Base-by-base conservation (phyloP, 1,284 basidiomycete genomes). In the Cryptococcus sp. region DNA sequence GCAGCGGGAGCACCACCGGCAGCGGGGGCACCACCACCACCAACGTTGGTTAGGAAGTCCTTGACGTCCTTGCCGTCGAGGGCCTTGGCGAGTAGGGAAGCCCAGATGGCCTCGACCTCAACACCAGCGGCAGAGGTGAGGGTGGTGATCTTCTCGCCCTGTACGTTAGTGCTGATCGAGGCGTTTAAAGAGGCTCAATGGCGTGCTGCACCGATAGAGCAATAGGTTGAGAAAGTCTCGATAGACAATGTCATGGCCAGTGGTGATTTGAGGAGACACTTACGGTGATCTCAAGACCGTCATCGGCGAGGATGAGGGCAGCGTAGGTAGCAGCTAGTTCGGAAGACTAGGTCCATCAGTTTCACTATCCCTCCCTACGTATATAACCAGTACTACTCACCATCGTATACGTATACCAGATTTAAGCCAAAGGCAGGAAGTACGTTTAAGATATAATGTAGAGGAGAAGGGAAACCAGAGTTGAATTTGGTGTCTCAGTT, bases 21-120 rank as follows among this genome's bases (percentile, higher is more conserved):
- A 52, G 82, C 82, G 40, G 83, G 84, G 54, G 87, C 85, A 67
- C 83, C 86, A 65, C 74, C 91, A 69, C 87, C 87, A 63, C 88
- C 88, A 61, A 94, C 86, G 79, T 91, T 93, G 62, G 88, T 88
- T 56, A 97, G 83, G 61, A 98, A 81, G 50, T 94, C 91, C 80
- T 92, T 97, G 72, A 98, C 82, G 78, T 98, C 85, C 83, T 96
- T 97, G 69, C 93, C 93, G 80, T 96, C 93, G 50, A 98, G 85
- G 36, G 94, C 93, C 79, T 98, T 98, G 65, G 94, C 87, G 71
- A 98, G 86, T 67, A 98, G 87, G 45, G 85, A 79, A 57, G 93
- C 92, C 94, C 94, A 98, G 82, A 98, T 98, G 60, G 91, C 83
- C 80, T 98, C 96, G 58, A 97, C 74, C 48, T 97, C 91, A 57